Conservation (phyloP, 1,284 basidiomycete genomes). For the Jaminaea rosea region DNA sequence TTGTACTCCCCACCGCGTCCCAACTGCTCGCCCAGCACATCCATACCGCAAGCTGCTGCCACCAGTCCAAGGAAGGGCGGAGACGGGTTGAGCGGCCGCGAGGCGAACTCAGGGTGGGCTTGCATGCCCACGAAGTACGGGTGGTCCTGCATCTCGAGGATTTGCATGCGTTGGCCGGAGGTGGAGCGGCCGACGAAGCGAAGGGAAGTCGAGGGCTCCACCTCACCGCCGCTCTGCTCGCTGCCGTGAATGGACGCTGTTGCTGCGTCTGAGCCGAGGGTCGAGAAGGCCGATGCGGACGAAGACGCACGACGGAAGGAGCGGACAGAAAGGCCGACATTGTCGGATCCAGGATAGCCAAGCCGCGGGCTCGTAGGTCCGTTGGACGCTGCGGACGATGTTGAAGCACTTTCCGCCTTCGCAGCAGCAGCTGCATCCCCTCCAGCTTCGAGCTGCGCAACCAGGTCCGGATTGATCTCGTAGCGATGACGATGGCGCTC, state of each 20-base stretch:
- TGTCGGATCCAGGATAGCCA: constrained; percentile 1
- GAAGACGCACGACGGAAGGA: neutral
- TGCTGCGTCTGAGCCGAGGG: neutral
- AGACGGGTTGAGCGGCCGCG: constrained; percentile 93
- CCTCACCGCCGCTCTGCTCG: constrained; percentile 12
- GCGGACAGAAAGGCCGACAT: neutral
- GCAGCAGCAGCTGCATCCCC: neutral
- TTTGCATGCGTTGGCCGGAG: constrained; percentile 93
- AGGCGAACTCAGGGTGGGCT: constrained; percentile 97
- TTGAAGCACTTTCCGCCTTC: neutral
- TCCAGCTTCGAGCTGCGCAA: constrained; percentile 59
- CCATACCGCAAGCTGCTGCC: constrained; percentile 64
- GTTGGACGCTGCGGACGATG: neutral
- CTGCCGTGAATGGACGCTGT: constrained; percentile 1
- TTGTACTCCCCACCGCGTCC: constrained; percentile 56
- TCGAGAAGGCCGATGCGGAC: neutral
- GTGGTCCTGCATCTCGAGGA: constrained; percentile 79
- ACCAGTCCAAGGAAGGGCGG: constrained; percentile 95
- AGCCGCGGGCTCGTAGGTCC: constrained; percentile 16
- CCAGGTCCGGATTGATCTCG: constrained; percentile 86
- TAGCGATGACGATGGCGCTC: constrained; percentile 95
- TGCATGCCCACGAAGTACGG: constrained; percentile 91
- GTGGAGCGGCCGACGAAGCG: constrained; percentile 85
- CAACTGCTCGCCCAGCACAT: constrained; percentile 67
- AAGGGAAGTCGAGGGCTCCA: constrained; percentile 9